Evolutionary conservation across 805 yeast species (phyloP).

Genomic region (Hanseniaspora osmophila): DNA sequence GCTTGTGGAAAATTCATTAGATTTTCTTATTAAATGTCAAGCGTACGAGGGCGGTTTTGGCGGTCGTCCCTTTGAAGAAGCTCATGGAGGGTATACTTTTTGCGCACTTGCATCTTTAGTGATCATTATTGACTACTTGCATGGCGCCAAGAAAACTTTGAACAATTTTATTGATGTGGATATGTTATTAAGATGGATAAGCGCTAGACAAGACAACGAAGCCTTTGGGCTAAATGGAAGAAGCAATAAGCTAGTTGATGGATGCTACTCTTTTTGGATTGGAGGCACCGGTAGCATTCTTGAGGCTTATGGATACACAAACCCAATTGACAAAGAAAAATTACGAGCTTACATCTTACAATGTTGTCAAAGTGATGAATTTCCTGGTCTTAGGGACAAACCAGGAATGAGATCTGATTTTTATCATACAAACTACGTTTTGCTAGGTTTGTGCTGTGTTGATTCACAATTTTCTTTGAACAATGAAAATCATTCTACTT

Average conservation of each 20-base stretch:
- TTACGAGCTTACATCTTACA: conserved; percentile 52
- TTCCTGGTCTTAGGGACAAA: conserved; percentile 78
- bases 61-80: conserved; percentile 66
- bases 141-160: conserved; percentile 14
- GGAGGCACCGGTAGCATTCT: conserved; percentile 61
- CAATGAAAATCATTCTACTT: too few species aligned
- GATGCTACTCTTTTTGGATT: conserved; percentile 92
- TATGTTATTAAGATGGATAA: conserved; percentile 49
- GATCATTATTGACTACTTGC: conserved; percentile 27
- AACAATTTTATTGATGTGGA: conserved; percentile 32
- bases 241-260: conserved; percentile 86
- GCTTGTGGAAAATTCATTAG: conserved; percentile 34
- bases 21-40: conserved; percentile 61
- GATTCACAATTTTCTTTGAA: neutral
- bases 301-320: conserved; percentile 16
- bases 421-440: conserved; percentile 79
- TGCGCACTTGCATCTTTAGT: conserved; percentile 66
- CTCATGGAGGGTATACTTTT: conserved; percentile 94
- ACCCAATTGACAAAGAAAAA: conserved; percentile 37
- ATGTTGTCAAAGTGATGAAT: conserved; percentile 51
- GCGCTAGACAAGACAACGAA: conserved; percentile 47
- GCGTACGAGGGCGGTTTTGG: conserved; percentile 94
- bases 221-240: conserved; percentile 89
- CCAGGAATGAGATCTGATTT: conserved; percentile 72
- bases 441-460: conserved; percentile 45